Conservation (phyloP, 768 basidiomycete genomes). For the Paxillus ammoniavirescens region DNA sequence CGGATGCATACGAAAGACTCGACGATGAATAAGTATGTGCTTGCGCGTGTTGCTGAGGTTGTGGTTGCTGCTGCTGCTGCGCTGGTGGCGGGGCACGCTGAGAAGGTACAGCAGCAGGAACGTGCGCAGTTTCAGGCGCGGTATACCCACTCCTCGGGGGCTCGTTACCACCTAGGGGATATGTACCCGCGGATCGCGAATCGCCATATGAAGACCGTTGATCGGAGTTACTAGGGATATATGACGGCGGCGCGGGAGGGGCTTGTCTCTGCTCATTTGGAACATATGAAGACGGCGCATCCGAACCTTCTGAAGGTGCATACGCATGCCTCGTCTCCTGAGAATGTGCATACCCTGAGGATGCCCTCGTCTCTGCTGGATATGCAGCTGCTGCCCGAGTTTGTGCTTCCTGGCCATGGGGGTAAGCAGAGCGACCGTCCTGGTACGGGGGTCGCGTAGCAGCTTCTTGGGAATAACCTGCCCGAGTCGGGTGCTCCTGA, state of each 20-base stretch:
- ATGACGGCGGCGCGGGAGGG: slow-evolving; percentile 10
- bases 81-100: slow-evolving; percentile 14
- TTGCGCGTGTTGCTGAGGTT: slow-evolving; percentile 17
- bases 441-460: slow-evolving; percentile 16
- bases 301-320: slow-evolving; percentile 13
- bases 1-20: slow-evolving; percentile 9
- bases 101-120: slow-evolving; percentile 15
- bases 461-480: slow-evolving; percentile 13
- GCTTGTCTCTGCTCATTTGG: slow-evolving; percentile 20
- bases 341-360: slow-evolving; percentile 16
- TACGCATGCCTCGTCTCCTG: slow-evolving; percentile 24
- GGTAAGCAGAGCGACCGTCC: slow-evolving; percentile 16
- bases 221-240: slow-evolving; percentile 12
- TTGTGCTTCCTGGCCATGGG: slow-evolving; percentile 20
- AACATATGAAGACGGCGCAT: slow-evolving; percentile 13
- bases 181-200: slow-evolving; percentile 18
- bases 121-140: slow-evolving; percentile 14
- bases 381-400: slow-evolving; percentile 10
- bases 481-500: slow-evolving; percentile 16
- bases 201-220: slow-evolving; percentile 23
- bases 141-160: slow-evolving; percentile 13
- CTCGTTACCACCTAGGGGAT: slow-evolving; percentile 9
- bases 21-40: slow-evolving; percentile 15
- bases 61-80: slow-evolving; percentile 15
- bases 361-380: slow-evolving; percentile 19